These are phyloP conservation scores for Delitschia confertaspora DNA, from an alignment of 495 filamentous ascomycete genomes.

Conservation along the genomic window DNA sequence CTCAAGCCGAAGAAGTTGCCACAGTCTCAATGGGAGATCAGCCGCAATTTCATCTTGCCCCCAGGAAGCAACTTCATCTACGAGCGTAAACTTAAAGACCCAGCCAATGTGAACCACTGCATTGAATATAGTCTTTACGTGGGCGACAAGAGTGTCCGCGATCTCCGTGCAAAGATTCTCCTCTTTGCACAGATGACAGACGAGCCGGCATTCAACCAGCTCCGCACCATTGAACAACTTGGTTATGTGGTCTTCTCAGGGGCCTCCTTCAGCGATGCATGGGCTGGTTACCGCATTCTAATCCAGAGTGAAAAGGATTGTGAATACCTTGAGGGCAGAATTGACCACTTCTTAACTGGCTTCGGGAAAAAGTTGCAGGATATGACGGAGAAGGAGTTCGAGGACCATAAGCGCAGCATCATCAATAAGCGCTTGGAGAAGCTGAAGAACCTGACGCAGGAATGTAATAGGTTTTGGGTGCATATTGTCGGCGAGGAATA, in stretches of 20 bases:
- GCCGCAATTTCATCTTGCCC: conserved; percentile 68
- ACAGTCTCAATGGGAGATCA: conserved; percentile 68
- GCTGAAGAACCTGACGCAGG: conserved; percentile 82
- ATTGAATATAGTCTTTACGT: conserved; percentile 86
- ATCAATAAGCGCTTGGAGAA: conserved; percentile 86
- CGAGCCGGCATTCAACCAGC: conserved; percentile 86
- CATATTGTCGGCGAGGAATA: conserved; percentile 80
- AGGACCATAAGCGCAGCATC: conserved; percentile 80
- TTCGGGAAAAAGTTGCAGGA: conserved; percentile 57
- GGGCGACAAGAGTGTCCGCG: conserved; percentile 59
- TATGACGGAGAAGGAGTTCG: conserved; percentile 81
- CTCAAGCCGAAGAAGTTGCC: conserved; percentile 70
- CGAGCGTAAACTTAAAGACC: conserved; percentile 68
- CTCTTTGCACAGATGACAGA: conserved; percentile 86
- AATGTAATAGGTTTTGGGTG: conserved; percentile 72
- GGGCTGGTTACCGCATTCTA: conserved; percentile 77
- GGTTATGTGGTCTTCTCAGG: conserved; percentile 94
- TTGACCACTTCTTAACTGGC: conserved; percentile 67
- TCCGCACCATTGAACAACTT: conserved; percentile 94
- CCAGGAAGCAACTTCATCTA: conserved; percentile 76
- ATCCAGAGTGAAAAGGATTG: conserved; percentile 88
- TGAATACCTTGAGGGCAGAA: conserved; percentile 73
- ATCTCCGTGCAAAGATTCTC: conserved; percentile 62
- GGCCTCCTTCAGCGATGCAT: conserved; percentile 55
- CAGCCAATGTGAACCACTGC: conserved; percentile 91